phyloP scores from a whole-genome alignment of 805 yeast genomes.

The Suhomyces vadensis region DNA sequence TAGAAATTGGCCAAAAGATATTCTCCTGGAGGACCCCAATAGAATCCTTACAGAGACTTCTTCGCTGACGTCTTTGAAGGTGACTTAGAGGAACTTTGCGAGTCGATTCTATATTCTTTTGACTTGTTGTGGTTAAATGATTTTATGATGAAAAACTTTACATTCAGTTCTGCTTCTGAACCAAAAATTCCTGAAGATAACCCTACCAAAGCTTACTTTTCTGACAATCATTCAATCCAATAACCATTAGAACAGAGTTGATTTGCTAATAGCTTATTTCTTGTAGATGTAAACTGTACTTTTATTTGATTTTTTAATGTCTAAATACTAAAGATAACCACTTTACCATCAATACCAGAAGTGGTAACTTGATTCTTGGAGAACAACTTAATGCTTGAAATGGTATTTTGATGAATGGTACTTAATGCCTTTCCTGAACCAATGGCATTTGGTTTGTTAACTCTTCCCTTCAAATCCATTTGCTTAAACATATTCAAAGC shows the following conservation, averaged over 20 bases:
- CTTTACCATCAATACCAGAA: constrained; percentile 88
- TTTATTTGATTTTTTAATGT: background rate
- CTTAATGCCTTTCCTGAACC: constrained; percentile 47
- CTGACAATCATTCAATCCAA: constrained; percentile 29
- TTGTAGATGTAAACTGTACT: background rate
- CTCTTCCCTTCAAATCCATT: constrained; percentile 90
- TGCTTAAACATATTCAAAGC: constrained; percentile 94
- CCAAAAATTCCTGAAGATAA: constrained; percentile 71
- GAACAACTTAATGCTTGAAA: constrained; percentile 60
- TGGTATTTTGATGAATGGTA: constrained; percentile 90
- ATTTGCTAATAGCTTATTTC: too few species aligned
- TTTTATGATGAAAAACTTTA: constrained; percentile 58
- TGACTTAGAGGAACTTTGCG: constrained; percentile 4
- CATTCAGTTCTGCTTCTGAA: constrained; percentile 98
- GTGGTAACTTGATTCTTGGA: constrained; percentile 52
- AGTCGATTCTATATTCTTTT: background rate
- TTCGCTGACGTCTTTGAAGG: background rate
- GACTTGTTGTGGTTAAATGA: background rate
- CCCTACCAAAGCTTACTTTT: constrained; percentile 61
- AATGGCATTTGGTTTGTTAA: constrained; percentile 37
- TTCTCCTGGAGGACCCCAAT: constrained; percentile 3
- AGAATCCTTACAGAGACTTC: constrained; percentile 1
- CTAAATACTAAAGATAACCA: constrained; percentile 62
- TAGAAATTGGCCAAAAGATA: background rate
- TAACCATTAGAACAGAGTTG: background rate